These are phyloP conservation scores for Limnanthes douglasii DNA, from an alignment of 345 rosid genomes.

Conservation along the genomic window DNA sequence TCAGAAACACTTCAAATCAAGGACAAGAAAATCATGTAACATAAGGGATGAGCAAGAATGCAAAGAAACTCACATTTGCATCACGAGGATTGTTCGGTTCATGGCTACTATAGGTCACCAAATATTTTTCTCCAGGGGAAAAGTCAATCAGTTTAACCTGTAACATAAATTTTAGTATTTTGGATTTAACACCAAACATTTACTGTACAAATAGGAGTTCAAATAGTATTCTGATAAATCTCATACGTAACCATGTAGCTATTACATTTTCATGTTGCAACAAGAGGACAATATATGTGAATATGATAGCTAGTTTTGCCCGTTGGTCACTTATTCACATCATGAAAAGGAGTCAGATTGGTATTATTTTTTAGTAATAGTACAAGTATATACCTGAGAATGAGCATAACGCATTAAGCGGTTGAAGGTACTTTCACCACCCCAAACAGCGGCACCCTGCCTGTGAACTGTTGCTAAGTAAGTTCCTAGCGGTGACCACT, in stretches of 20 bases:
- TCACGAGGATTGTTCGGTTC: conserved; percentile 96
- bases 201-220: no score
- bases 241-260: no score
- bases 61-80: conserved; percentile 50
- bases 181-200: no score
- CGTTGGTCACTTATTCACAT: no score
- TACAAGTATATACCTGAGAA: conserved; percentile 74
- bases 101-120: conserved; percentile 88
- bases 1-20: conserved; percentile 6
- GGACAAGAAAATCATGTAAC: not conserved
- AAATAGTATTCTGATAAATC: no score
- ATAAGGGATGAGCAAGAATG: not conserved
- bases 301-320: no score
- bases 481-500: conserved; percentile 95
- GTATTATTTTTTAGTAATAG: no score
- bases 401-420: conserved; percentile 90
- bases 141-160: conserved; percentile 85
- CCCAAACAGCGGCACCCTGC: conserved; percentile 98
- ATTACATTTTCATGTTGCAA: no score
- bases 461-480: conserved; percentile 90
- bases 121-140: conserved; percentile 83
- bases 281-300: no score
- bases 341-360: no score
- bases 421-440: conserved; percentile 76
- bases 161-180: no score